These are phyloP conservation scores for Salvia hispanica DNA, from an alignment of 257 asterid species.

Conservation along the genomic window DNA sequence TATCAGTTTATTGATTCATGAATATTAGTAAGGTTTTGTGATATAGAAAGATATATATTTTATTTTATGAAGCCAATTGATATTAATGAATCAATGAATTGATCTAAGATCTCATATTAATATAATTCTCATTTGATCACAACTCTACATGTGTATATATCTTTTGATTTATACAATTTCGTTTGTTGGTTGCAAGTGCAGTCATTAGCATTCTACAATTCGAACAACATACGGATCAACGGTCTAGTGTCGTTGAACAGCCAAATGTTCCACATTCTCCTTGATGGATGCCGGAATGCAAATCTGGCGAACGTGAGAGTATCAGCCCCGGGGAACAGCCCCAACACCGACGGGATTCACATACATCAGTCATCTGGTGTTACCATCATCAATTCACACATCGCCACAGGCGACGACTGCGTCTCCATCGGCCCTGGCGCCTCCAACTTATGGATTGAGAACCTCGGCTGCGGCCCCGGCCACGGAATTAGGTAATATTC, in stretches of 20 bases:
- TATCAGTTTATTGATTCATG: too few species aligned
- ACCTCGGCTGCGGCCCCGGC: constrained; percentile 66
- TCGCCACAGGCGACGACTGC: constrained; percentile 73
- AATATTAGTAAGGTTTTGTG: too few species aligned
- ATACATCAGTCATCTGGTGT: constrained; percentile 46
- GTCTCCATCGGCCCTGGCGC: constrained; percentile 65
- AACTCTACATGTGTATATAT: too few species aligned
- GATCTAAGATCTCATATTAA: too few species aligned
- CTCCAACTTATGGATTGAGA: constrained; percentile 57
- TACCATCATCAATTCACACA: constrained; percentile 41
- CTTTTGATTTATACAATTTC: too few species aligned
- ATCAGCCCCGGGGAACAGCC: constrained; percentile 57
- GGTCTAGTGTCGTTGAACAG: constrained; percentile 56
- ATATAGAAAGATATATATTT: too few species aligned
- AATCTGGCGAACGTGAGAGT: constrained; percentile 41
- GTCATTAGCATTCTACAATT: constrained; percentile 58
- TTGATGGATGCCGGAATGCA: constrained; percentile 49
- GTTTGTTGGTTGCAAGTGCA: constrained; percentile 13
- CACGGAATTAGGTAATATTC: constrained; percentile 62
- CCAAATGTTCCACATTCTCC: constrained; percentile 59
- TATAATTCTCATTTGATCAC: too few species aligned
- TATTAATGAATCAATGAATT: too few species aligned
- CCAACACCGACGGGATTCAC: constrained; percentile 73
- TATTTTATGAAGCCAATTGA: too few species aligned
- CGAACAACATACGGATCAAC: constrained; percentile 46